phyloP scores from a whole-genome alignment of 208 protist species.

The Acanthamoeba divionensis region DNA sequence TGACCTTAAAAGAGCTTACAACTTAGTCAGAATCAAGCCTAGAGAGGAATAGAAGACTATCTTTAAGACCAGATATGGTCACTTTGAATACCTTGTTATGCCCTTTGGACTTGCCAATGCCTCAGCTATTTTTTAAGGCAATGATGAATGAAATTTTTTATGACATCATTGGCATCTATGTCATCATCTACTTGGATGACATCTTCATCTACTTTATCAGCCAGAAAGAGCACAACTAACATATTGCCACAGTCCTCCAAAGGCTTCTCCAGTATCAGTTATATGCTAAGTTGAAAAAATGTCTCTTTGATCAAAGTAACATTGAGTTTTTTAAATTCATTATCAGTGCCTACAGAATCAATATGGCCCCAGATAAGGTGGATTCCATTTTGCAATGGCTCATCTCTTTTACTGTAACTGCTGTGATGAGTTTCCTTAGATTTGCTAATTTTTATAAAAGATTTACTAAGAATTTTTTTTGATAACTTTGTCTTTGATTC shows the following conservation, averaged over 20 bases:
- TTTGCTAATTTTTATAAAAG: not conserved
- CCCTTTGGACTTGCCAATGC: conserved; percentile 61
- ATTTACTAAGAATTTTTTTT: not conserved
- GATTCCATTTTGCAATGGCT: not conserved
- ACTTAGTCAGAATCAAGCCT: conserved; percentile 47
- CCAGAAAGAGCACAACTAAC: not conserved
- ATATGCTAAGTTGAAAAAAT: not conserved
- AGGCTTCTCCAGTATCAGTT: not conserved
- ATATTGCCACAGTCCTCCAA: not conserved
- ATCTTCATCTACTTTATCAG: too few relatives aligned
- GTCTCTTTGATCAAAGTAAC: not conserved
- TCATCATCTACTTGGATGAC: too few relatives aligned
- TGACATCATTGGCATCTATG: not conserved
- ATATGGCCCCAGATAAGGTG: not conserved
- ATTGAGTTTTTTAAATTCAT: not conserved
- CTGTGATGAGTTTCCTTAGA: not conserved
- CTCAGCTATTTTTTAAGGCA: conserved; percentile 22
- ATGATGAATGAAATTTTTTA: conserved; percentile 52
- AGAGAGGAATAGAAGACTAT: conserved; percentile 52
- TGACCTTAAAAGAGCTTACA: conserved; percentile 44
- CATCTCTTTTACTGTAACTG: not conserved
- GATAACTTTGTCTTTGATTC: too few relatives aligned
- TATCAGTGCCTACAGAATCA: not conserved
- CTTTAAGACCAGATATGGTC: conserved; percentile 41
- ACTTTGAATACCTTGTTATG: conserved; percentile 59